phyloP scores from a whole-genome alignment of 2,329 filamentous ascomycete genomes.

The Penicillium decumbens region DNA sequence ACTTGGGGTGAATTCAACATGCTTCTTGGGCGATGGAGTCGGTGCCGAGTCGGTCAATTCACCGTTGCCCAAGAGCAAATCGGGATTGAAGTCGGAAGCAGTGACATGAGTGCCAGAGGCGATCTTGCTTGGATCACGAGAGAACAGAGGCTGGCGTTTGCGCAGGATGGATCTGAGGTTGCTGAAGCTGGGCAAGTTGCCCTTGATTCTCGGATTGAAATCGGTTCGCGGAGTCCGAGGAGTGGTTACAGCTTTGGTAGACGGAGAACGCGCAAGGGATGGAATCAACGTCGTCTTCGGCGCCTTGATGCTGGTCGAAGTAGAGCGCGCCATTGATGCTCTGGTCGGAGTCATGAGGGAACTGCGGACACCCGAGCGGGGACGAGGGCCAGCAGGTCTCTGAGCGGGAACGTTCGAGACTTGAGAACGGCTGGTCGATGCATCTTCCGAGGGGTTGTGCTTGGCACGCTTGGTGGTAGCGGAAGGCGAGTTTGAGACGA shows the following conservation, averaged over 20 bases:
- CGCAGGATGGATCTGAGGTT: slow-evolving; percentile 61
- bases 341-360: slow-evolving; percentile 74
- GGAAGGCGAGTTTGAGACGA: slow-evolving; percentile 30
- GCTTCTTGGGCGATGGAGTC: slow-evolving; percentile 71
- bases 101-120: slow-evolving; percentile 55
- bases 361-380: slow-evolving; percentile 47
- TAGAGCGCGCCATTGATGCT: slow-evolving; percentile 61
- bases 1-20: slow-evolving; percentile 73
- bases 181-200: slow-evolving; percentile 48
- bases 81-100: slow-evolving; percentile 41
- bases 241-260: slow-evolving; percentile 48
- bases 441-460: slow-evolving; percentile 63
- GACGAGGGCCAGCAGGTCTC: slow-evolving; percentile 27
- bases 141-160: slow-evolving; percentile 56
- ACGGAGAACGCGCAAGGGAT: slow-evolving; percentile 49
- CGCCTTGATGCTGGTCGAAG: slow-evolving; percentile 48
- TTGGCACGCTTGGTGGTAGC: slow-evolving; percentile 66
- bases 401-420: slow-evolving; percentile 17
- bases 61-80: slow-evolving; percentile 47
- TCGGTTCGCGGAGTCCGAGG: slow-evolving; percentile 45
- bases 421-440: slow-evolving; percentile 54
- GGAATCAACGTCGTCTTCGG: slow-evolving; percentile 53
- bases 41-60: slow-evolving; percentile 41
- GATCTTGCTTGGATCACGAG: slow-evolving; percentile 54
- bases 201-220: slow-evolving; percentile 45